These are phyloP conservation scores for Rhodomyrtus tomentosa DNA, from an alignment of 345 rosid species.

Conservation along the genomic window DNA sequence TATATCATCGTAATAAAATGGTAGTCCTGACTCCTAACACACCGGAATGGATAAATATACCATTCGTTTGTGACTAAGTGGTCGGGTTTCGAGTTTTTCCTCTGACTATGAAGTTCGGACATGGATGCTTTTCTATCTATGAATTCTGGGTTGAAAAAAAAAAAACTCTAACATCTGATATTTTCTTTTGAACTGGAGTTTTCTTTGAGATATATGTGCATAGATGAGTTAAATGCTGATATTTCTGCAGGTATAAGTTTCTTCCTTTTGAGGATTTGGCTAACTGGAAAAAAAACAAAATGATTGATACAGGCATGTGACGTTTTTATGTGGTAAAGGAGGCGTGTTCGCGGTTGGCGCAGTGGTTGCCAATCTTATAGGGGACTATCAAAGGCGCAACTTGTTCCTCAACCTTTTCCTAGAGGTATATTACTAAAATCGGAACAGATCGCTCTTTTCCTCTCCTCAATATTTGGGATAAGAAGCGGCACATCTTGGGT, in stretches of 20 bases:
- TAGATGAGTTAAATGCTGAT: background rate
- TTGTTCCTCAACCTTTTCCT: constrained; percentile 45
- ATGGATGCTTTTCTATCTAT: background rate
- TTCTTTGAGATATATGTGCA: background rate
- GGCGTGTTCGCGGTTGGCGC: constrained; percentile 82
- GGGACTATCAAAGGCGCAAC: constrained; percentile 44
- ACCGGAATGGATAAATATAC: background rate
- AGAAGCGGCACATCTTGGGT: background rate
- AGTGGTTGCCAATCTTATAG: constrained; percentile 37
- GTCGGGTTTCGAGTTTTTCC: background rate
- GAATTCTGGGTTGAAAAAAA: background rate
- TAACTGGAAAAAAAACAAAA: background rate
- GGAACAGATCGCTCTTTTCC: background rate
- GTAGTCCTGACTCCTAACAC: too few species aligned
- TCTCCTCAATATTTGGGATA: background rate
- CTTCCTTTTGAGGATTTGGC: background rate
- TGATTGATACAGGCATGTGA: constrained; percentile 41
- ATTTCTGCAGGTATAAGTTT: background rate
- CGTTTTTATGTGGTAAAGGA: constrained; percentile 85
- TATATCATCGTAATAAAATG: too few species aligned
- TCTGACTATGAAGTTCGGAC: background rate
- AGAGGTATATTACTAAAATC: constrained; percentile 21
- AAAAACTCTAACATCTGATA: background rate
- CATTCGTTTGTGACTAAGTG: background rate
- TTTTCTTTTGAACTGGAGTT: background rate